Conservation (phyloP, 1,284 basidiomycete genomes). For the Ceratobasidium sp. region DNA sequence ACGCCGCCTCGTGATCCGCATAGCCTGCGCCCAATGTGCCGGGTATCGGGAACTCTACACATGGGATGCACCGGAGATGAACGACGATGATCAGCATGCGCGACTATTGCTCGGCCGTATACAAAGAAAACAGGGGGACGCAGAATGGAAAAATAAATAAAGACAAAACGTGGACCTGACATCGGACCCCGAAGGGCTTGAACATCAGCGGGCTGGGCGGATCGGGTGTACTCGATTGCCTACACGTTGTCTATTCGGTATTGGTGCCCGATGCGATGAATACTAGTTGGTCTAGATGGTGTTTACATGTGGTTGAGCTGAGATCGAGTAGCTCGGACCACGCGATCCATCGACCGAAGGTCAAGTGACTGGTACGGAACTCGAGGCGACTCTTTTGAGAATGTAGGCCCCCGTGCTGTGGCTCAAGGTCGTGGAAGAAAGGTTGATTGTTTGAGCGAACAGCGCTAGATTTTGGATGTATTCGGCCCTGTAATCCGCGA, state of each 20-base stretch:
- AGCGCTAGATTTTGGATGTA: not conserved
- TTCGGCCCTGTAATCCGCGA: not conserved
- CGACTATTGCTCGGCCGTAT: conserved; percentile 22
- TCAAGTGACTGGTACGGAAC: not conserved
- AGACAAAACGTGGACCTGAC: not conserved
- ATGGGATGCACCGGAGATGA: not conserved
- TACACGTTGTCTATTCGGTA: not conserved
- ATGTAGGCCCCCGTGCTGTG: not conserved
- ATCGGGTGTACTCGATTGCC: conserved; percentile 6
- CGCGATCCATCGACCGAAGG: too few relatives aligned
- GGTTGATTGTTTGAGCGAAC: not conserved
- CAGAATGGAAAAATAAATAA: not conserved
- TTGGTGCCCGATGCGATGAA: not conserved
- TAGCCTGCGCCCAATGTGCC: conserved; percentile 5
- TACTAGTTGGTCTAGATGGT: not conserved
- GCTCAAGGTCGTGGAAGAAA: not conserved
- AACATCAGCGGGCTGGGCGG: not conserved
- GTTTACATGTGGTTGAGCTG: not conserved
- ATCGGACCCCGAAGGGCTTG: not conserved
- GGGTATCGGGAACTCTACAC: not conserved
- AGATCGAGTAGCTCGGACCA: conserved; percentile 5
- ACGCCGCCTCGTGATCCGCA: conserved; percentile 9
- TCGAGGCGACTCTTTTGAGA: not conserved
- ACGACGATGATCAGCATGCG: conserved; percentile 1
- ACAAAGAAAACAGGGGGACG: conserved; percentile 12